Base-by-base conservation (phyloP, 495 filamentous ascomycete species). In the Darksidea phi region DNA sequence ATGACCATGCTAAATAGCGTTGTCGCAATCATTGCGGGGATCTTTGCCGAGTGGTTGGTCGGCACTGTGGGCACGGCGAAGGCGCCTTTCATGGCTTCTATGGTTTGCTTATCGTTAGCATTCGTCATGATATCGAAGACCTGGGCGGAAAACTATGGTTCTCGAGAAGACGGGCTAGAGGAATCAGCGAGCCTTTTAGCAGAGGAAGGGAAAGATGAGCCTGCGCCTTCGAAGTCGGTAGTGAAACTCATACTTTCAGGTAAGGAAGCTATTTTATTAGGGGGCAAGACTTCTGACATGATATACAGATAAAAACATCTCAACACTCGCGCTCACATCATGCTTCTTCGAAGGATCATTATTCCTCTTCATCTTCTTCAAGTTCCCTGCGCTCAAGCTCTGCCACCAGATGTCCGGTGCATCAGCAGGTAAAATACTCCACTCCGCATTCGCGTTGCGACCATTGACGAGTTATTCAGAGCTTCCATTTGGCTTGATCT, bases 281-380 rank as follows among this genome's bases (percentile, higher is more conserved):
- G 25, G 4, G 21, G 17, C 24, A 21, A 7, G 21, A 17, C 8
- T 57, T 7, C 54, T 54, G 15, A 42, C 46, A 13, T 8, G 43
- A 13, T 34, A 28, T 36, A 11, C 28, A 66, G 69, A 74, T 56
- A 76, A 76, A n/a, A 70, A 71, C 20, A 71, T 81, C 7, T 58
- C 78, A 21, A 69, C 76, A 2, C 74, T 84, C 15, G 74, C 71
- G 5, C 64, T 82, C 23, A 74, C 77, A 11, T 79, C 79, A 2
- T 79, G 77, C 45, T 73, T 78, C 64, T 82, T 83, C 64, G 80
- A 85, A 59, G 79, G 80, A 7, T 80, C 80, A 2, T 82, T 84
- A 79, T 84, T 82, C 66, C 75, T 84, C 15, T 84, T 81, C 55
- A 78, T 84, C 34, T 83, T 84, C 72, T 80, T 82, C 68, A 81